Evolutionary conservation across 2,329 filamentous ascomycete genomes (phyloP), one percentile per base, ranked within the genome.

Genomic region (Podosphaera fusca): DNA sequence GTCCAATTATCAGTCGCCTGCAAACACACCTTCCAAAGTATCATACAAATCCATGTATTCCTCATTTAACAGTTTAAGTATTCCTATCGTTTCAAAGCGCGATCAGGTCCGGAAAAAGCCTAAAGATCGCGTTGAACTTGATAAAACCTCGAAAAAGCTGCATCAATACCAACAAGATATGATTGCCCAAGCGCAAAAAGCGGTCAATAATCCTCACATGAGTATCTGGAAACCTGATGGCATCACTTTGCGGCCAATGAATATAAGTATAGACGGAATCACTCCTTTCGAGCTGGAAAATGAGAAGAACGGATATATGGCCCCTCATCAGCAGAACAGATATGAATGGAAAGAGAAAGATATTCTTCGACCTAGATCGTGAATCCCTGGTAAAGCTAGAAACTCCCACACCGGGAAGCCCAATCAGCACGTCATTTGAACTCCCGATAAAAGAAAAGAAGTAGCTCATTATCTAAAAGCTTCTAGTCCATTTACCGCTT

Each of bases 161-260:
- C 73, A 75, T 62, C 76, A 81, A 61, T 81, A 81, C 61, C 75
- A 80, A 62, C 71, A 75, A 54, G 77, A 80, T 57, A 80, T 81
- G 77, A 74, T 80, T 53, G 73, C 75, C 0, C 78, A 80, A 63
- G 75, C 77, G 6, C 70, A 71, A 33, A 67, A 75, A 60, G 75
- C 74, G 5, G 57, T 58, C 55, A 36, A 35, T 45, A 29, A 54
- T 40, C 21, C 7, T 59, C 5, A 59, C 70, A 0, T 64, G 65
- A 46, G 42, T 30, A 56, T 14, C 30, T 56, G 55, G 49, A 9
- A 74, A 57, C 78, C 78, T 1, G 57, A 64, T 12, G 75, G 74
- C 1, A 76, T 76, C 1, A 67, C 73, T 34, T 68, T 81, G 4
- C 65, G 67, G 47, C 78, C 78, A 0, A 63, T 79, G 9, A n/a